Evolutionary conservation across 352 stramenopile genomes (phyloP), one percentile per base, ranked within the genome.

Genomic region (Phytophthora idaei): DNA sequence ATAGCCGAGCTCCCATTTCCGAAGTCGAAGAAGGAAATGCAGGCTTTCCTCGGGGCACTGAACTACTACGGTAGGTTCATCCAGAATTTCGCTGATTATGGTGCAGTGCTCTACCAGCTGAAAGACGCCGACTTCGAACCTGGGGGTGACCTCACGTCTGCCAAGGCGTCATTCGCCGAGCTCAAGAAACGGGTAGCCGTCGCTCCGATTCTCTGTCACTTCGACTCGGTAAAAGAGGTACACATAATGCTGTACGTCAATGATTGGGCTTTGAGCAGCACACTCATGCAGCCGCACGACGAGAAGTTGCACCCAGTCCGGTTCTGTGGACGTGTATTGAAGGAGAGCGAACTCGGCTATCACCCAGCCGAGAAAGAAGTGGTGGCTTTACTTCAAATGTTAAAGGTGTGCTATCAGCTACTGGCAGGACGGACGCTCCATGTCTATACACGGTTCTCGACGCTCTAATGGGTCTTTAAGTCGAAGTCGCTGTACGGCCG

Each of bases 11-110:
- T 46, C 11, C 4, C 42, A 0, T 61, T 61, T 14, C 21, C 5
- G 11, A 31, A 28, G 3, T 34, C 54, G 4, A 52, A 52, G 29
- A 52, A 57, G 7, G 37, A 25, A 3, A 44, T 60, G 27, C 41
- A 61, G 44, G 17, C 41, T 1, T 52, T 61, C 39, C n/a, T 61
- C 4, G 28, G 28, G 3, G 54, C 54, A 0, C 54, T 61, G 6
- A 61, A 51, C 42, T 61, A 52, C 15, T 61, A 51, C 28, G 29
- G 37, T 9, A 9, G 34, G 12, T 50, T 59, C 12, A 56, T 56
- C 7, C 29, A 45, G 21, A 31, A 56, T 6, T 5, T 45, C 7
- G n/a, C 31, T 10, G 49, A 28, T 2, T 59, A 59, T 5, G 52
- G 41, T 3, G 52, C 52, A 3, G 52, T 29, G 6, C 4, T 39